Conservation (phyloP, 2,329 filamentous ascomycete species). For the Trichoderma sp. region DNA sequence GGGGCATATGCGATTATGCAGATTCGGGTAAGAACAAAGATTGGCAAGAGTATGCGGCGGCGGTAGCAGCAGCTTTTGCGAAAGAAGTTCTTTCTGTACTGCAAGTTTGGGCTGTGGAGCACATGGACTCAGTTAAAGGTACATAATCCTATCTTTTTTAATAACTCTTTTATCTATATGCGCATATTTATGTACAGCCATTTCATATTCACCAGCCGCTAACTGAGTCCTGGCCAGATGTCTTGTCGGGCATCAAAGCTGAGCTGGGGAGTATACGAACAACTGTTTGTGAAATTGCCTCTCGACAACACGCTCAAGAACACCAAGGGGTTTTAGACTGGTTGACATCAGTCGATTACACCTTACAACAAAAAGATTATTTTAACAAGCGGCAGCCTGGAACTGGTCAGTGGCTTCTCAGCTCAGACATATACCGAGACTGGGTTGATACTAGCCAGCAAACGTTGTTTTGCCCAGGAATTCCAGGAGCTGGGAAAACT, state of each 20-base stretch:
- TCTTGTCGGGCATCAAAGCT: background rate
- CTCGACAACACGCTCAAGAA: background rate
- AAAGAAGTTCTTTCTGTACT: constrained; percentile 22
- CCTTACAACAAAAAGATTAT: background rate
- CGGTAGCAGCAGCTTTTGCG: constrained; percentile 30
- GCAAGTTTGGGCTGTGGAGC: background rate
- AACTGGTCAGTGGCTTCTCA: background rate
- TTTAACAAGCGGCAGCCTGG: background rate
- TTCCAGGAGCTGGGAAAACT: background rate
- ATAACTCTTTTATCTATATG: background rate
- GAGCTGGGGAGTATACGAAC: background rate
- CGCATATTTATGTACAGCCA: background rate
- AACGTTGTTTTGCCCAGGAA: background rate
- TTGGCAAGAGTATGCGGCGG: constrained; percentile 37
- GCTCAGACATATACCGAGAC: background rate
- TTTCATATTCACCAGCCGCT: background rate
- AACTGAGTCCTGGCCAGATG: background rate
- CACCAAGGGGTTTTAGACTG: background rate
- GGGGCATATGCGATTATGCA: constrained; percentile 38
- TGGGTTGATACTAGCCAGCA: background rate
- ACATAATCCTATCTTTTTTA: background rate
- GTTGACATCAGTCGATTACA: background rate
- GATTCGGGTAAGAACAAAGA: constrained; percentile 38
- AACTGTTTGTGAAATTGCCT: background rate
- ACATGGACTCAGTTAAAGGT: background rate